A percentile compares a stretch with the other conserved stretches of the same genome.
phyloP scores from a whole-genome alignment of 1,284 basidiomycete species.

The Malassezia slooffiae region DNA sequence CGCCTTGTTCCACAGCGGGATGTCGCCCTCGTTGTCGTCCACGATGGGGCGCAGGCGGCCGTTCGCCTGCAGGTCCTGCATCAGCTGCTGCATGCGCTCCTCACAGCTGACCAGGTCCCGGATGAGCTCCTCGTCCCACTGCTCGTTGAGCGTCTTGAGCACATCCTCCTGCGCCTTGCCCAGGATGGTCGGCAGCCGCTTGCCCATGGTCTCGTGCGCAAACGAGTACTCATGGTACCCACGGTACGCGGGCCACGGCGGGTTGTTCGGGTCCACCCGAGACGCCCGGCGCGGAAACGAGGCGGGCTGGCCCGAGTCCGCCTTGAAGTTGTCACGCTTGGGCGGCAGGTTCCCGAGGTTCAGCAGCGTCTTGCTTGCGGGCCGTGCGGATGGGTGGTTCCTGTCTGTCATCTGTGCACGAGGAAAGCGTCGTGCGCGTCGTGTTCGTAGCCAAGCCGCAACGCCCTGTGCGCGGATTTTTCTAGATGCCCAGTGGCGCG shows the following conservation, averaged over 20 bases:
- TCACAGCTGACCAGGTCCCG: constrained; percentile 77
- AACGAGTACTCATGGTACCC: constrained; percentile 95
- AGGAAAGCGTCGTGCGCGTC: background rate
- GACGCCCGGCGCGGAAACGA: constrained; percentile 11
- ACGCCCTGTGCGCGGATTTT: no score
- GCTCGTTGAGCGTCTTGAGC: constrained; percentile 74
- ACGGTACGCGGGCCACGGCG: constrained; percentile 75
- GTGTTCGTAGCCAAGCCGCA: no score
- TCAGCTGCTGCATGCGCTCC: constrained; percentile 50
- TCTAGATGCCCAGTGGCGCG: no score
- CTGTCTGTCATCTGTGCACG: constrained; percentile 32
- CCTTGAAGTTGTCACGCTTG: constrained; percentile 34
- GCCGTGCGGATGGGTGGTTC: constrained; percentile 36
- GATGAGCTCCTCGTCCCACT: constrained; percentile 64
- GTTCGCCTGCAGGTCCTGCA: constrained; percentile 49
- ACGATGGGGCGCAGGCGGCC: constrained; percentile 58
- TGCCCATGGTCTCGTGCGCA: constrained; percentile 71
- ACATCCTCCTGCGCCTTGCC: constrained; percentile 92
- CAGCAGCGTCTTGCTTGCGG: constrained; percentile 42
- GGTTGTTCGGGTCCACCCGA: constrained; percentile 67
- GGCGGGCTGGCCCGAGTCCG: constrained; percentile 14
- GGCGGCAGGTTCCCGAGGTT: constrained; percentile 46
- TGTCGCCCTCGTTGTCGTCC: constrained; percentile 85
- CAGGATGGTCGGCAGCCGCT: constrained; percentile 83
- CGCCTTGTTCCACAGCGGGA: constrained; percentile 88